These are phyloP conservation scores for Millerozyma acaciae DNA, from an alignment of 805 yeast genomes.

Conservation along the genomic window DNA sequence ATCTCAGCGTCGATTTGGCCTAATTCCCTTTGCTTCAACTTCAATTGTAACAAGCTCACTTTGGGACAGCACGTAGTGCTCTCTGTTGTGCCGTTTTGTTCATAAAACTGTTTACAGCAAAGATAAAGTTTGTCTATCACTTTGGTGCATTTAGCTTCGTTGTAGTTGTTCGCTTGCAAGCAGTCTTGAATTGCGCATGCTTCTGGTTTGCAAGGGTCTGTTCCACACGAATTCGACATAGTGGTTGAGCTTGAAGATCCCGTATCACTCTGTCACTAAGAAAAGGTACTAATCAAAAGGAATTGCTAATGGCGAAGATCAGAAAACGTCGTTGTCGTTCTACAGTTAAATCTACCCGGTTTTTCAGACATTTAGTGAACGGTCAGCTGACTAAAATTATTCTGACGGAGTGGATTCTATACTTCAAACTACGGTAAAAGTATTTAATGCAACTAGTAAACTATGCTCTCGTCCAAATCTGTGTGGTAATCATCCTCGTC, in stretches of 20 bases:
- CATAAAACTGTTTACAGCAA: constrained; percentile 70
- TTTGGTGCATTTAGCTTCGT: constrained; percentile 71
- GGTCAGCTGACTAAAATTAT: constrained; percentile 4
- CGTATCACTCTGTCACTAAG: too few species aligned
- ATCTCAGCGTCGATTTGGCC: constrained; percentile 59
- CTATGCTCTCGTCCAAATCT: constrained; percentile 41
- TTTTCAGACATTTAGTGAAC: too few species aligned
- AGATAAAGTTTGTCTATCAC: constrained; percentile 66
- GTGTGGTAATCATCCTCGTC: constrained; percentile 54
- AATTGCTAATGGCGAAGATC: too few species aligned
- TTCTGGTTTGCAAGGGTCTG: constrained; percentile 63
- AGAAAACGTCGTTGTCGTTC: too few species aligned
- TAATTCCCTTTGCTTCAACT: constrained; percentile 58
- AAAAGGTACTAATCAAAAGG: too few species aligned
- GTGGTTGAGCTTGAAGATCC: too few species aligned
- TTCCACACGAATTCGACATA: too few species aligned
- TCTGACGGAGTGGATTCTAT: neutral
- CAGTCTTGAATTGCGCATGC: constrained; percentile 88
- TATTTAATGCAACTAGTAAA: constrained; percentile 6
- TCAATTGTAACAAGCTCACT: constrained; percentile 56
- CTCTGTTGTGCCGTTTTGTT: constrained; percentile 53
- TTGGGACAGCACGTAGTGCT: constrained; percentile 77
- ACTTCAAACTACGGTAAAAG: neutral
- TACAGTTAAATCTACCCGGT: too few species aligned
- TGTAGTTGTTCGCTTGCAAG: constrained; percentile 53